These are phyloP conservation scores for Cladorrhinum samala DNA, from an alignment of 495 filamentous ascomycete genomes.

Conservation along the genomic window DNA sequence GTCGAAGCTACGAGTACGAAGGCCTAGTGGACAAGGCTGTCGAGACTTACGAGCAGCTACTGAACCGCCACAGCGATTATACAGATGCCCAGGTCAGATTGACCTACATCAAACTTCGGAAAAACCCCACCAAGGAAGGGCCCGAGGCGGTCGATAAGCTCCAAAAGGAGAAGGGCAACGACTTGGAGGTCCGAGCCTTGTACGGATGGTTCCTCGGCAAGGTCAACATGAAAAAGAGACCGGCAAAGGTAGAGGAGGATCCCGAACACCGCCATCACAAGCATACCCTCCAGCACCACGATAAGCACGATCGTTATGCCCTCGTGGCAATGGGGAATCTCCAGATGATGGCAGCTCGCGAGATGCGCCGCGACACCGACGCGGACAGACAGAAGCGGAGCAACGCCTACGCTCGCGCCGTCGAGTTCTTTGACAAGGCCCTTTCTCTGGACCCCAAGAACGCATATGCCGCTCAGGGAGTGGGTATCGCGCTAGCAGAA, in stretches of 20 bases:
- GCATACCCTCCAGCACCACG: slow-evolving; percentile 84
- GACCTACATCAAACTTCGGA: slow-evolving; percentile 82
- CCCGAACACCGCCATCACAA: slow-evolving; percentile 91
- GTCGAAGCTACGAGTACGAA: slow-evolving; percentile 87
- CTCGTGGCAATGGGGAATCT: slow-evolving; percentile 95
- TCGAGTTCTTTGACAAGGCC: slow-evolving; percentile 98
- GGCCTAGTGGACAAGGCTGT: slow-evolving; percentile 75
- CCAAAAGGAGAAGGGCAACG: slow-evolving; percentile 68
- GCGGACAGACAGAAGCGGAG: slow-evolving; percentile 82
- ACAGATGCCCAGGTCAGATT: slow-evolving; percentile 82
- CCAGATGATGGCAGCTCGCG: slow-evolving; percentile 74
- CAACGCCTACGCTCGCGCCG: slow-evolving; percentile 78
- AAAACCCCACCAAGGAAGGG: slow-evolving; percentile 75
- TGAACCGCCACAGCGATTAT: slow-evolving; percentile 80
- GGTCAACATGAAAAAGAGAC: slow-evolving; percentile 67
- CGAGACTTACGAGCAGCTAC: slow-evolving; percentile 76
- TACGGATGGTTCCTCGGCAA: slow-evolving; percentile 90
- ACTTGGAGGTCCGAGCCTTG: slow-evolving; percentile 84
- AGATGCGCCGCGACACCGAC: slow-evolving; percentile 89
- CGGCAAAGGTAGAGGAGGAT: slow-evolving; percentile 77
- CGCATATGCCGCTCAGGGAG: slow-evolving; percentile 91
- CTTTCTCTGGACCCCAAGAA: slow-evolving; percentile 87
- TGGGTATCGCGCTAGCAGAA: slow-evolving; percentile 88
- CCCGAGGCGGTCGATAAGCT: slow-evolving; percentile 76
- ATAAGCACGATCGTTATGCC: slow-evolving; percentile 95